Conservation (phyloP, 2,329 filamentous ascomycete genomes). For the Chrysosporium queenslandicum region DNA sequence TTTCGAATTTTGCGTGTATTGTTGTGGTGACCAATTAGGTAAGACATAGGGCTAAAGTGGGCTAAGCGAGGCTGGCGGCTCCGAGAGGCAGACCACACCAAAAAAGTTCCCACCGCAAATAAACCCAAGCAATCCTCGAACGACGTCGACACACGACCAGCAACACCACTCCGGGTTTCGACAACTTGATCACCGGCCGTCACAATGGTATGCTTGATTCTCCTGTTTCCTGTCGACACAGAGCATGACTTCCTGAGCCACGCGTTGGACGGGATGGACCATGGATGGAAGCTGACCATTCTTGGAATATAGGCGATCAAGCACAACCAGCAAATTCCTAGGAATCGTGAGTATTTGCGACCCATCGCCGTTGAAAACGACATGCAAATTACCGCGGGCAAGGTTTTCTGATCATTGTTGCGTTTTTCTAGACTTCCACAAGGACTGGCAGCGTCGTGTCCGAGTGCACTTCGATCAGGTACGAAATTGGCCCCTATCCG, state of each 20-base stretch:
- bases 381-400: background rate
- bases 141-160: constrained; percentile 38
- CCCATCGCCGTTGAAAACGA: background rate
- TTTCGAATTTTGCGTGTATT: background rate
- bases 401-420: constrained; percentile 22
- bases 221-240: background rate
- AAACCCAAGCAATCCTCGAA: constrained; percentile 25
- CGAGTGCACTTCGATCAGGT: constrained; percentile 99
- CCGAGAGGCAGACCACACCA: constrained; percentile 32
- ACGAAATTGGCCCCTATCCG: constrained; percentile 35
- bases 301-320: constrained; percentile 68
- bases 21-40: constrained; percentile 16
- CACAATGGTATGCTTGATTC: constrained; percentile 39
- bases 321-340: constrained; percentile 97
- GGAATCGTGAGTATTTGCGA: constrained; percentile 63
- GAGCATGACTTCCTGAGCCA: background rate
- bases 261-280: background rate
- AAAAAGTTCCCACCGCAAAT: constrained; percentile 33
- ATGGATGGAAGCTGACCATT: background rate
- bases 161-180: constrained; percentile 34
- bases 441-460: constrained; percentile 99
- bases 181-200: constrained; percentile 44
- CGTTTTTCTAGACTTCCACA: constrained; percentile 71
- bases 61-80: constrained; percentile 36
- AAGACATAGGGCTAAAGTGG: constrained; percentile 25